Conservation (phyloP, 495 filamentous ascomycete genomes). For the Aspergillus sparsus region DNA sequence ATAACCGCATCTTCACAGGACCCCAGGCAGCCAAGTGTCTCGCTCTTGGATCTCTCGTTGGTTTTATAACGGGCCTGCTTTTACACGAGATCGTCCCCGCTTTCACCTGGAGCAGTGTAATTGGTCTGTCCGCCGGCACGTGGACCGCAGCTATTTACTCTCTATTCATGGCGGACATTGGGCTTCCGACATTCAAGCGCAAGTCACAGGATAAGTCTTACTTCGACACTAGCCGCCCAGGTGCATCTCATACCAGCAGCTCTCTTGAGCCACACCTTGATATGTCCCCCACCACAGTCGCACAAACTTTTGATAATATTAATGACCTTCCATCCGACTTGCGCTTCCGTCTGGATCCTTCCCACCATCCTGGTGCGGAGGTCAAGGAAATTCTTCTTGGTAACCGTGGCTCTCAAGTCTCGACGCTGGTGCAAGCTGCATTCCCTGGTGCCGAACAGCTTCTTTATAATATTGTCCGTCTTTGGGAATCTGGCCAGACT, state of each 20-base stretch:
- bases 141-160: slow-evolving; percentile 23
- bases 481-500: slow-evolving; percentile 17
- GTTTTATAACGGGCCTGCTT: slow-evolving; percentile 12
- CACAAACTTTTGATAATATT: slow-evolving; percentile 23
- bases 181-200: slow-evolving; percentile 12
- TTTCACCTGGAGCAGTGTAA: slow-evolving; percentile 21
- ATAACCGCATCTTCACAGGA: slow-evolving; percentile 23
- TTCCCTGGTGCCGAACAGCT: slow-evolving; percentile 44
- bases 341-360: slow-evolving; percentile 14
- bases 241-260: slow-evolving; percentile 13
- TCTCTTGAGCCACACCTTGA: slow-evolving; percentile 18
- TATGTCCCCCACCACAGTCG: slow-evolving; percentile 17
- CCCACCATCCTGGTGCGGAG: slow-evolving; percentile 46
- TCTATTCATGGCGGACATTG: slow-evolving; percentile 16
- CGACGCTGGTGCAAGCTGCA: slow-evolving; percentile 21
- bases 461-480: slow-evolving; percentile 27
- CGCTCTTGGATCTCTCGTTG: slow-evolving; percentile 7
- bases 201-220: not conserved
- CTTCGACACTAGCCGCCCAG: not conserved
- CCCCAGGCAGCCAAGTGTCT: slow-evolving; percentile 18
- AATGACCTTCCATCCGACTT: slow-evolving; percentile 7
- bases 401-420: slow-evolving; percentile 30
- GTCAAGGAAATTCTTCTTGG: slow-evolving; percentile 43
- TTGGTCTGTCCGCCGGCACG: slow-evolving; percentile 17
- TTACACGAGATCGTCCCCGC: slow-evolving; percentile 13